A percentile compares a stretch with the other conserved stretches of the same genome.
Evolutionary conservation across 257 asterid genomes (phyloP).

Genomic region (Misopates orontium): DNA sequence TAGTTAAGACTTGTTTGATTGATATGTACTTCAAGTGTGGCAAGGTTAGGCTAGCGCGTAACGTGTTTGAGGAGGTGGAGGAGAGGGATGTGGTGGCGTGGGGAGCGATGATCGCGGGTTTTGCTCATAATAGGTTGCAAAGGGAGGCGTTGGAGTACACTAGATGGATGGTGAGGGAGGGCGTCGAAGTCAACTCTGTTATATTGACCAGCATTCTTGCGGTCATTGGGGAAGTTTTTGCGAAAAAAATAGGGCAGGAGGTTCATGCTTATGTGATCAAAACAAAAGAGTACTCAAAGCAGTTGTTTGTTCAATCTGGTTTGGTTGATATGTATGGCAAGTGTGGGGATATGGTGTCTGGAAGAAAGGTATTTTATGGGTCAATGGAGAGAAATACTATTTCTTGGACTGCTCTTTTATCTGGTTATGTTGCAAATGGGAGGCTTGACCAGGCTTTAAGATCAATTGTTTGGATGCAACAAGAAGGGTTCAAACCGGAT

Average conservation of each 20-base stretch:
- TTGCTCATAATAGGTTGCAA: slow-evolving; percentile 74
- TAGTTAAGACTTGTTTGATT: slow-evolving; percentile 72
- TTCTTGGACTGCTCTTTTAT: slow-evolving; percentile 88
- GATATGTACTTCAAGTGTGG: slow-evolving; percentile 97
- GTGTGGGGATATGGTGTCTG: slow-evolving; percentile 78
- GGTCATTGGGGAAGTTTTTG: slow-evolving; percentile 59
- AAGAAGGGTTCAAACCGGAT: slow-evolving; percentile 89
- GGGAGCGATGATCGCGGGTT: slow-evolving; percentile 92
- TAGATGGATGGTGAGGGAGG: slow-evolving; percentile 64
- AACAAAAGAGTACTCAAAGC: slow-evolving; percentile 68
- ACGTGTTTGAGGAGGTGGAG: slow-evolving; percentile 62
- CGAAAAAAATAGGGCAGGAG: slow-evolving; percentile 67
- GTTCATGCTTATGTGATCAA: slow-evolving; percentile 80
- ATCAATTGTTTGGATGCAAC: slow-evolving; percentile 90
- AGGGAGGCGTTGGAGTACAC: slow-evolving; percentile 73
- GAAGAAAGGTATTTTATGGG: slow-evolving; percentile 75
- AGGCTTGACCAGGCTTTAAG: slow-evolving; percentile 84
- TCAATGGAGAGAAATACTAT: slow-evolving; percentile 66
- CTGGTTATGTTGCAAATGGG: slow-evolving; percentile 73
- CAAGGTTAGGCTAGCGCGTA: slow-evolving; percentile 63
- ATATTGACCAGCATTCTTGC: slow-evolving; percentile 73
- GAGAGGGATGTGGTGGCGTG: slow-evolving; percentile 82
- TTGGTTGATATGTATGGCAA: slow-evolving; percentile 93
- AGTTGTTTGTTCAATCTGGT: slow-evolving; percentile 66
- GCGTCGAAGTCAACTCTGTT: slow-evolving; percentile 67